Percentiles rank a stretch among this genome's conserved stretches.
Conservation (phyloP, 1,284 basidiomycete species). For the Cryptococcus neoformans region DNA sequence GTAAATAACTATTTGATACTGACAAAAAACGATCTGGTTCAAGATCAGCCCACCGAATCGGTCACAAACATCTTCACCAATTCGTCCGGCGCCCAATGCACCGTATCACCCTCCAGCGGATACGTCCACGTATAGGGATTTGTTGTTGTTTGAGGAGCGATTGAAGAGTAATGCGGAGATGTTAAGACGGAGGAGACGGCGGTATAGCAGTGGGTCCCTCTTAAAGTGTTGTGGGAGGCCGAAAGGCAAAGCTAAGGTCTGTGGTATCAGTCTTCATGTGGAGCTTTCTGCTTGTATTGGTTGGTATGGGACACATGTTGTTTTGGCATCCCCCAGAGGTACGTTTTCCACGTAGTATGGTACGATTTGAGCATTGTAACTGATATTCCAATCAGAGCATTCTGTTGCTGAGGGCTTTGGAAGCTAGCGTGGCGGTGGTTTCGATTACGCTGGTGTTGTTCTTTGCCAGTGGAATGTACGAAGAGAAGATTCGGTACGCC, state of each 20-base stretch:
- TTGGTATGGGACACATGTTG: slow-evolving; percentile 28
- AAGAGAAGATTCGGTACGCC: slow-evolving; percentile 93
- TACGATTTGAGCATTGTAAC: not conserved
- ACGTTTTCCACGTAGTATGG: slow-evolving; percentile 5
- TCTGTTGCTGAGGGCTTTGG: slow-evolving; percentile 41
- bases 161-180: slow-evolving; percentile 87
- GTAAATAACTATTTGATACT: no score
- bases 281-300: slow-evolving; percentile 29
- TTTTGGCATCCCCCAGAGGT: slow-evolving; percentile 33
- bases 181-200: slow-evolving; percentile 72
- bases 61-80: slow-evolving; percentile 1
- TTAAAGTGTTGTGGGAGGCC: no score
- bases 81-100: slow-evolving; percentile 20
- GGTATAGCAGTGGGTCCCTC: slow-evolving; percentile 76
- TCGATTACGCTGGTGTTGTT: slow-evolving; percentile 89
- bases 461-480: slow-evolving; percentile 95
- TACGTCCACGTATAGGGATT: slow-evolving; percentile 75
- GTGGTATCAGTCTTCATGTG: slow-evolving; percentile 38
- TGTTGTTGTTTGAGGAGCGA: slow-evolving; percentile 92
- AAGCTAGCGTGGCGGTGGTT: slow-evolving; percentile 74
- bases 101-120: slow-evolving; percentile 65
- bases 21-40: no score
- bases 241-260: not conserved
- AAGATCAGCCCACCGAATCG: no score
- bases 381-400: slow-evolving; percentile 15